Conservation (phyloP, 176 grass and related monocot genomes). For the Eleusine indica region DNA sequence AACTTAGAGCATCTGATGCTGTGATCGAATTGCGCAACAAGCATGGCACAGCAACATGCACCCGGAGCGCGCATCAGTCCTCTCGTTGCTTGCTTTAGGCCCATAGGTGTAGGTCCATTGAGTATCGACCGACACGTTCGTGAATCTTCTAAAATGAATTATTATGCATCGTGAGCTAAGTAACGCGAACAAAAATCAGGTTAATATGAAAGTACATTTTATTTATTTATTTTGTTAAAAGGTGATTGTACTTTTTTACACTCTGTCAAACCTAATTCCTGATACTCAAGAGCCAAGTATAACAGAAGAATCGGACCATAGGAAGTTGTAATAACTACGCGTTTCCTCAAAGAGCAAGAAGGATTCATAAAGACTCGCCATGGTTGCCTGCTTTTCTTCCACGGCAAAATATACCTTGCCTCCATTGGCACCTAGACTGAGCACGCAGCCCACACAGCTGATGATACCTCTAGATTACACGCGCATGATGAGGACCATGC, state of each 20-base stretch:
- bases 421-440: neutral
- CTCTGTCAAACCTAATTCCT: neutral
- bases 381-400: neutral
- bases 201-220: neutral
- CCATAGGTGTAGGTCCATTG: neutral
- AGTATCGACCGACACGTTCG: conserved; percentile 37
- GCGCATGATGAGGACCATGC: neutral
- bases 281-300: neutral
- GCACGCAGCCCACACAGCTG: too few species aligned
- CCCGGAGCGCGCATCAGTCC: neutral
- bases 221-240: neutral
- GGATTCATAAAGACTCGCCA: neutral
- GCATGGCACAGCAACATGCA: conserved; percentile 30
- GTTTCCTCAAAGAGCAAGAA: neutral
- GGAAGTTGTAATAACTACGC: neutral
- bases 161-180: neutral
- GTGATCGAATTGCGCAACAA: conserved; percentile 14
- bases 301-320: neutral
- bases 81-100: neutral
- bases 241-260: neutral
- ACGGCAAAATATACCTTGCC: neutral
- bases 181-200: neutral
- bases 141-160: neutral
- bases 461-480: too few species aligned
- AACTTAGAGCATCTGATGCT: neutral